Conservation (phyloP, 2,329 filamentous ascomycete genomes). For the Fusarium sp. region DNA sequence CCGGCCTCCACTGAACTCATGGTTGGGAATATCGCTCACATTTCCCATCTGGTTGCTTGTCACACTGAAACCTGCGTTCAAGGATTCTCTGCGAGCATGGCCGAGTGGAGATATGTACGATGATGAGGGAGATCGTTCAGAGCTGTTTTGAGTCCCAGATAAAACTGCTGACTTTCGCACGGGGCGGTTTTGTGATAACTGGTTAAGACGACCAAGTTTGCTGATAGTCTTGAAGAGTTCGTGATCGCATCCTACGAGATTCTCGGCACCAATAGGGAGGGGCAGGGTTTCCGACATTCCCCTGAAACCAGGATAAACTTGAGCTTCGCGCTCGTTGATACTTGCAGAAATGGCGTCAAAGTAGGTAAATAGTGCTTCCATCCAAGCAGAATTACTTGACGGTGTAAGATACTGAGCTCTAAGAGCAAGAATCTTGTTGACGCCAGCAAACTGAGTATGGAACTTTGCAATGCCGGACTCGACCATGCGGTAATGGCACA, state of each 20-base stretch:
- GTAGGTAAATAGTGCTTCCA: slow-evolving; percentile 93
- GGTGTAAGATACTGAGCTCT: slow-evolving; percentile 66
- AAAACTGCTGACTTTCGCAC: slow-evolving; percentile 59
- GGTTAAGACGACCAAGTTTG: slow-evolving; percentile 85
- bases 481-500: slow-evolving; percentile 94
- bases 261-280: slow-evolving; percentile 78
- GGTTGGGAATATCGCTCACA: slow-evolving; percentile 61
- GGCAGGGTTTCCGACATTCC: slow-evolving; percentile 67
- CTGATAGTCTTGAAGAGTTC: slow-evolving; percentile 89
- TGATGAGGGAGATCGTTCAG: slow-evolving; percentile 56
- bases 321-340: slow-evolving; percentile 91
- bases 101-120: slow-evolving; percentile 59
- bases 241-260: slow-evolving; percentile 89
- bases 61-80: slow-evolving; percentile 40
- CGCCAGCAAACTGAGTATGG: slow-evolving; percentile 91
- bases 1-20: slow-evolving; percentile 77
- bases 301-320: slow-evolving; percentile 79
- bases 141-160: slow-evolving; percentile 26
- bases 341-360: slow-evolving; percentile 94
- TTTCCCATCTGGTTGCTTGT: slow-evolving; percentile 51
- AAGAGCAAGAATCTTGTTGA: slow-evolving; percentile 89
- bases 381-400: slow-evolving; percentile 85
- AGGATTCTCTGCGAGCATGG: slow-evolving; percentile 59
- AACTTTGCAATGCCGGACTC: slow-evolving; percentile 95
- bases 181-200: slow-evolving; percentile 80